Conservation (phyloP, 2,329 filamentous ascomycete genomes). For the Teratosphaeriaceae sp. region DNA sequence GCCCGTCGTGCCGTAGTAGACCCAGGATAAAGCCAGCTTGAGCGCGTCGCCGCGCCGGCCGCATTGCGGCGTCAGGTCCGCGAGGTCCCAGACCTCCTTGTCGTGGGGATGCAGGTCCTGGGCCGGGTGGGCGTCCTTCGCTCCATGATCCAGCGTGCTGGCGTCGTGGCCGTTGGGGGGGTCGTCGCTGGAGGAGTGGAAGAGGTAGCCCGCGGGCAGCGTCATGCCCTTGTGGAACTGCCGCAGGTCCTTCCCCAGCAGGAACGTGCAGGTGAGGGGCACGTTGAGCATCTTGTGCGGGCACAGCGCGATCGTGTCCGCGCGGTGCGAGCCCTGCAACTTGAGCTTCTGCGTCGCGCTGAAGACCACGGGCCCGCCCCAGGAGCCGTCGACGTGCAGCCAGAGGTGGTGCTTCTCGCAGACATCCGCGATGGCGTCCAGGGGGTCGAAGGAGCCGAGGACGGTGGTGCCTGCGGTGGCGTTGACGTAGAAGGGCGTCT, state of each 20-base stretch:
- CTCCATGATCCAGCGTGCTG: constrained; percentile 12
- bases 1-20: constrained; percentile 75
- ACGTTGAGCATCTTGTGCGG: constrained; percentile 97
- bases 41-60: constrained; percentile 78
- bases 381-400: constrained; percentile 89
- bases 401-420: constrained; percentile 70
- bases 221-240: constrained; percentile 81
- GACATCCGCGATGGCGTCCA: constrained; percentile 61
- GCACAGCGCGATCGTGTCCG: constrained; percentile 79
- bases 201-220: constrained; percentile 70
- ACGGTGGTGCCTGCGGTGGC: constrained; percentile 94
- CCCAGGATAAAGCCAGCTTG: constrained; percentile 83
- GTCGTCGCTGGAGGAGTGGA: constrained; percentile 26
- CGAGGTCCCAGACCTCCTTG: constrained; percentile 74
- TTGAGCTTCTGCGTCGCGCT: constrained; percentile 56
- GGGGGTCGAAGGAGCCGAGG: constrained; percentile 79
- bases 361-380: constrained; percentile 83
- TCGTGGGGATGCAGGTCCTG: constrained; percentile 19
- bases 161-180: constrained; percentile 31
- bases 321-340: constrained; percentile 63
- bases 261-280: constrained; percentile 83
- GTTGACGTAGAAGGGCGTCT: constrained; percentile 90
- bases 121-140: constrained; percentile 23
- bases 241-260: constrained; percentile 69
- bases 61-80: constrained; percentile 89